Evolutionary conservation across 176 grass and related monocot genomes (phyloP), one percentile per base, ranked within the genome.

Genomic region (Ensete glaucum): DNA sequence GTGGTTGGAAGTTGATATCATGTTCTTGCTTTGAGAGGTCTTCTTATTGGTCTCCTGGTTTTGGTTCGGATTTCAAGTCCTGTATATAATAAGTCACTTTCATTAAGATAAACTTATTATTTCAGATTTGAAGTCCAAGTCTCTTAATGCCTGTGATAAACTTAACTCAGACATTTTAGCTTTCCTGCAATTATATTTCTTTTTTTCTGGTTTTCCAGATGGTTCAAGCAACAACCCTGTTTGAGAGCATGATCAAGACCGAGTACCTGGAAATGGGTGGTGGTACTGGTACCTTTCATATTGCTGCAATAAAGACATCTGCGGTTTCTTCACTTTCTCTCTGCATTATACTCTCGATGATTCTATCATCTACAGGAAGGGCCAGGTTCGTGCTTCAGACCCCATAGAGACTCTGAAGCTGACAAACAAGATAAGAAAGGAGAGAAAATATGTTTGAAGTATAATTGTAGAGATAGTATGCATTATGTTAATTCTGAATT

Each of bases 241-340:
- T 99, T 77, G 88, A 91, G 73, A 65, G 71, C 20, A 91, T 94
- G 90, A 84, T 94, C 74, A 99, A 89, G 85, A 65, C 88, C 1
- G 90, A 94, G 54, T 89, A 85, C 68, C 74, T 99, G 80, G 94
- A 93, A 86, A 90, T 48, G 79, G 76, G 71, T 99, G 95, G 95
- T 99, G 88, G 88, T 90, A 91, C 86, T 99, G 95, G 95, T 99
- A 43, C 90, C 52, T 93, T 86, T 72, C 86, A 91, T 62, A 94
- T 86, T 34, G 95, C 88, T 68, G 90, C 95, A 54, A 83, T 85
- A 25, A 99, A 87, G 78, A 89, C 90, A 19, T 77, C 95, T 78
- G 91, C 86, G 20, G 13, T 99, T 79, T 85, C 95, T 48, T 89
- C 95, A 0, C 90, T 99, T 1, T 84, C 90, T 9, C 88, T 94